A percentile compares a stretch with the other conserved stretches of the same genome.
Conservation (phyloP, 164 flowering plant genomes). For the Vitis labrusca region DNA sequence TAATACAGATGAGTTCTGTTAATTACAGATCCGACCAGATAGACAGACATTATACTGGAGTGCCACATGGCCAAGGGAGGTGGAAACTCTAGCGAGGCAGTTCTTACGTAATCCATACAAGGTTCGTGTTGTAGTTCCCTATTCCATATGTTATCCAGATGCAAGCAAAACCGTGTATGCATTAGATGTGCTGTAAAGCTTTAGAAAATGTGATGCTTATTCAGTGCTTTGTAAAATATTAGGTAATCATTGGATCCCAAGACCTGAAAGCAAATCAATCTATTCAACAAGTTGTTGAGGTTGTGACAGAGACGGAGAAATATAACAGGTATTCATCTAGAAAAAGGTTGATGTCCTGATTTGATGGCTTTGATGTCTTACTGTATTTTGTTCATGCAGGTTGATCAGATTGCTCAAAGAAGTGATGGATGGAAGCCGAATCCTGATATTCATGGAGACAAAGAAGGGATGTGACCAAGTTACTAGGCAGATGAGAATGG, state of each 20-base stretch:
- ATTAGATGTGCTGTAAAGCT: neutral
- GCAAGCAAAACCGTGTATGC: no score
- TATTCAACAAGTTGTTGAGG: conserved; percentile 88
- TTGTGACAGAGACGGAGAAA: conserved; percentile 74
- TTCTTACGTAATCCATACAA: conserved; percentile 84
- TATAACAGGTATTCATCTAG: conserved; percentile 66
- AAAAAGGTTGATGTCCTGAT: conserved; percentile 7
- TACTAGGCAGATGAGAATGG: conserved; percentile 88
- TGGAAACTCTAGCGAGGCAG: conserved; percentile 86
- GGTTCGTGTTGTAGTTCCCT: conserved; percentile 35
- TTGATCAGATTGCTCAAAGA: conserved; percentile 70
- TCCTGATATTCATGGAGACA: conserved; percentile 84
- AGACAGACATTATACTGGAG: conserved; percentile 99
- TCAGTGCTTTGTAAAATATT: neutral
- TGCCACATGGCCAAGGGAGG: conserved; percentile 99
- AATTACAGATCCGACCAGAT: conserved; percentile 87
- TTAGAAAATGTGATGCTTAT: neutral
- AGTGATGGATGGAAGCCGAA: conserved; percentile 78
- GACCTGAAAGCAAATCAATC: conserved; percentile 94
- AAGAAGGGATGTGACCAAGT: conserved; percentile 97
- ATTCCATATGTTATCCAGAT: neutral
- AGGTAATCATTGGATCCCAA: conserved; percentile 89
- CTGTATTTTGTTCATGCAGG: conserved; percentile 40
- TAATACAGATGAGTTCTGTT: neutral
- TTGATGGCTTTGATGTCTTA: conserved; percentile 7